Conservation (phyloP, 495 filamentous ascomycete genomes). For the Penicillium simplicissimum region DNA sequence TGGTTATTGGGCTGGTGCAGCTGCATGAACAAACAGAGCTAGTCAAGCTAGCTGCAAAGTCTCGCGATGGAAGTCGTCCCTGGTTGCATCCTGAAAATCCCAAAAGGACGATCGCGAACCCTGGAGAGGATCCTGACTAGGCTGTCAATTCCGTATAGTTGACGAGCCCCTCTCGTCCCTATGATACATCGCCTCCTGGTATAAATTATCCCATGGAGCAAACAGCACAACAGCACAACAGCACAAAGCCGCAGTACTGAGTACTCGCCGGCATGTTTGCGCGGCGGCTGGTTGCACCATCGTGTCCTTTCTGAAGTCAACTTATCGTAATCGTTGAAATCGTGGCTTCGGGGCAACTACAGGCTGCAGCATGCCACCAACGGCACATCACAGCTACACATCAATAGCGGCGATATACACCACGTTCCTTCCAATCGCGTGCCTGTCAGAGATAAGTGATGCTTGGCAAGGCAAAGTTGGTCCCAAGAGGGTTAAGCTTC, state of each 20-base stretch:
- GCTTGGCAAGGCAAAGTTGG: conserved; percentile 6
- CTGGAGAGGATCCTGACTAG: too few relatives aligned
- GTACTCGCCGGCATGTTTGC: too few relatives aligned
- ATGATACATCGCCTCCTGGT: too few relatives aligned
- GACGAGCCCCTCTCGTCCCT: too few relatives aligned
- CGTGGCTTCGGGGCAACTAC: background rate
- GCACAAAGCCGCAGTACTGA: too few relatives aligned
- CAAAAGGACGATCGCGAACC: too few relatives aligned
- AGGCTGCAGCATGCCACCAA: background rate
- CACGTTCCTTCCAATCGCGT: conserved; percentile 4
- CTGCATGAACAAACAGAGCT: background rate
- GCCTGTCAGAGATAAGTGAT: conserved; percentile 4
- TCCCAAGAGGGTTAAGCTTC: background rate
- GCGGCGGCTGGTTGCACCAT: background rate
- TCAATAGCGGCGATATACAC: conserved; percentile 4
- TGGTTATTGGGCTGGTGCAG: background rate
- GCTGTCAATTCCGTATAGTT: too few relatives aligned
- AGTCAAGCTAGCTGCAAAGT: background rate
- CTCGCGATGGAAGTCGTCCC: background rate
- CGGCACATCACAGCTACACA: background rate
- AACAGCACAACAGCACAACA: too few relatives aligned
- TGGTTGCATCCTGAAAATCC: too few relatives aligned
- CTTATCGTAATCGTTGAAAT: background rate
- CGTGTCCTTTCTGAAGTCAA: background rate
- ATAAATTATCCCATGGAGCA: too few relatives aligned